Base-by-base conservation (phyloP, 768 basidiomycete genomes). In the Lactarius tabidus region DNA sequence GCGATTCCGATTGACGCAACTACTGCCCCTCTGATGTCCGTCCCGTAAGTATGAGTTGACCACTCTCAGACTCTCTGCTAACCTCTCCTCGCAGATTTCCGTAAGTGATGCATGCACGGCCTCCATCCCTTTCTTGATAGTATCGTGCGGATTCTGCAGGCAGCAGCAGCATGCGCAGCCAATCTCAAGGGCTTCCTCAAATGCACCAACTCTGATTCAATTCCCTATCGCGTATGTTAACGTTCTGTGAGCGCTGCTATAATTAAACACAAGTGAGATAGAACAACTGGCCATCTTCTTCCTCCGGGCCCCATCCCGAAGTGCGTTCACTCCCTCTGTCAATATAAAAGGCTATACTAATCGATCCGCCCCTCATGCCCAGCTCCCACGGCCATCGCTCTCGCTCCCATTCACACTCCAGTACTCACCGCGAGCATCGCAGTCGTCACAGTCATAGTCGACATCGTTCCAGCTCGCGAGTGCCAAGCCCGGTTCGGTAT, bases 401-500 rank as follows among this genome's bases (percentile, higher is more conserved):
- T 53, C 51, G 31, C 48, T 57, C 31, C 14, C 45, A 51, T 52
- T 65, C 29, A n/a, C 48, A 36, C 51, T 58, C 65, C 18, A 43
- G 36, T 20, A 53, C 12, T 38, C 51, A 54, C 57, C 38, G 36
- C 28, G 38, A 55, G 10, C 26, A 15, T 36, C 23, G 6, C 31
- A n/a, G 20, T 8, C n/a, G 33, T 17, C 36, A 53, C 28, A 31
- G 39, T 15, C 39, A 54, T 8, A n/a, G 20, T 39, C 52, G 6
- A 20, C 52, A 56, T 26, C 60, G 33, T 23, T 58, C 65, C 39
- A 23, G 20, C 29, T 59, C 65, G 23, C 29, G n/a, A 10, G 20
- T 29, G 17, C 60, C 51, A 15, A 66, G 65, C 51, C 65, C 56
- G 17, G 51, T n/a, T 58, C 31, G 23, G 65, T 66, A 23, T n/a